Evolutionary conservation across 139 green algal species (phyloP), one percentile per base, ranked within the genome.

Genomic region (Chlamydomonas sphaeroides): DNA sequence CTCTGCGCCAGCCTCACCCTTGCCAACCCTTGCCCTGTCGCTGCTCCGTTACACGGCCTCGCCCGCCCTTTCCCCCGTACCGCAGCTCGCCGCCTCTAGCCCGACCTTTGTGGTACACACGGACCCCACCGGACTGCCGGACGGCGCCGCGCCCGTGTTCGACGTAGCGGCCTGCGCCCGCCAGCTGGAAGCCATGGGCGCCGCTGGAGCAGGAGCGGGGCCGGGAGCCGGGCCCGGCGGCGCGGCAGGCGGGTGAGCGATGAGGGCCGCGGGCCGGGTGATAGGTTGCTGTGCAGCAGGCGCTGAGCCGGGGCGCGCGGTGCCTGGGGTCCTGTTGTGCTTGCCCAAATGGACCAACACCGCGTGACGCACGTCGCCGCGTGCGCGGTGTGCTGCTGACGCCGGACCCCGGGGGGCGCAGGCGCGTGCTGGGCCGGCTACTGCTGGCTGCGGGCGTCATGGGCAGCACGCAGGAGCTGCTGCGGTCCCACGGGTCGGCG

Each of bases 391-490:
- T n/a, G n/a, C n/a, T n/a, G n/a, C n/a, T n/a, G n/a, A n/a, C n/a
- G n/a, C n/a, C n/a, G n/a, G n/a, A n/a, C n/a, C n/a, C n/a, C n/a
- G n/a, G n/a, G n/a, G n/a, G n/a, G n/a, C n/a, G n/a, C n/a, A n/a
- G n/a, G n/a, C n/a, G 65, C 48, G 72, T 48, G 14, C 57, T 95
- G 62, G 93, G 93, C 18, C 65, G 82, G 20, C 51, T 88, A 33
- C 66, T 96, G 68, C 67, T 95, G 48, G 66, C 73, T 0, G 84
- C 92, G 45, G 65, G 36, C 0, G 49, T 76, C 26, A 67, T 93
- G 11, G 23, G 80, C 0, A 96, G 92, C 20, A 97, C 93, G 23
- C 91, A 94, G 68, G 81, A 94, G 38, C 93, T 92, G 57, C 92
- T 87, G 73, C 70, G 78, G n/a, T 33, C 61, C 14, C 77, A 89